These are phyloP conservation scores for Stellera chamaejasme DNA, from an alignment of 345 rosid species.

Conservation along the genomic window DNA sequence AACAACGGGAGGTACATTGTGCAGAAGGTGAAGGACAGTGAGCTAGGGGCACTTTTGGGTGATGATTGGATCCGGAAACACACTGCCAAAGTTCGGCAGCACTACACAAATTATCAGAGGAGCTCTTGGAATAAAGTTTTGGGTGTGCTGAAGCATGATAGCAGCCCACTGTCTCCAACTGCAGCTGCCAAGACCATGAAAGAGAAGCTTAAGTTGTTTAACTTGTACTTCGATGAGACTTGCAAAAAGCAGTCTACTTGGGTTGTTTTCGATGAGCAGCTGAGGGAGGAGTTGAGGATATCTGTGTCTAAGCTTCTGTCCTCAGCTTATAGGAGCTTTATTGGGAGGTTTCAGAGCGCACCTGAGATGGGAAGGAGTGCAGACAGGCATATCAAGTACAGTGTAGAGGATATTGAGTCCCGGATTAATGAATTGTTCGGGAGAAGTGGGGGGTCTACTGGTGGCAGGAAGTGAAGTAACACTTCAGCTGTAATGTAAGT, in stretches of 20 bases:
- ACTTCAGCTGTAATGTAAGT: too few species aligned
- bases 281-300: constrained; percentile 46
- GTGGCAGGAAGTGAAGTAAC: constrained; percentile 40
- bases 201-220: constrained; percentile 57
- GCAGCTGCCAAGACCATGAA: constrained; percentile 39
- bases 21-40: constrained; percentile 73
- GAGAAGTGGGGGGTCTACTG: constrained; percentile 33
- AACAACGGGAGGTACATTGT: constrained; percentile 80
- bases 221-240: constrained; percentile 37
- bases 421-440: constrained; percentile 49
- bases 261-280: constrained; percentile 62
- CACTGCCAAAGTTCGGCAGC: constrained; percentile 58
- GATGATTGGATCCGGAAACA: constrained; percentile 89
- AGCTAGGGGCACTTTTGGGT: constrained; percentile 59
- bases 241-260: constrained; percentile 50
- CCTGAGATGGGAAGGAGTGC: constrained; percentile 53
- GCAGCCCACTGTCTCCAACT: constrained; percentile 25
- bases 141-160: constrained; percentile 45
- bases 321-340: constrained; percentile 55
- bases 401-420: constrained; percentile 45
- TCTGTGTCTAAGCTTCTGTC: constrained; percentile 35
- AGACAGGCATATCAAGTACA: constrained; percentile 31
- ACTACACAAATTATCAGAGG: constrained; percentile 43
- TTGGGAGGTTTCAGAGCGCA: constrained; percentile 40
- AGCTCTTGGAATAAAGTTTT: constrained; percentile 71